Evolutionary conservation across 1,284 basidiomycete species (phyloP), one percentile per base, ranked within the genome.

Genomic region (Chalciporus piperatoides): DNA sequence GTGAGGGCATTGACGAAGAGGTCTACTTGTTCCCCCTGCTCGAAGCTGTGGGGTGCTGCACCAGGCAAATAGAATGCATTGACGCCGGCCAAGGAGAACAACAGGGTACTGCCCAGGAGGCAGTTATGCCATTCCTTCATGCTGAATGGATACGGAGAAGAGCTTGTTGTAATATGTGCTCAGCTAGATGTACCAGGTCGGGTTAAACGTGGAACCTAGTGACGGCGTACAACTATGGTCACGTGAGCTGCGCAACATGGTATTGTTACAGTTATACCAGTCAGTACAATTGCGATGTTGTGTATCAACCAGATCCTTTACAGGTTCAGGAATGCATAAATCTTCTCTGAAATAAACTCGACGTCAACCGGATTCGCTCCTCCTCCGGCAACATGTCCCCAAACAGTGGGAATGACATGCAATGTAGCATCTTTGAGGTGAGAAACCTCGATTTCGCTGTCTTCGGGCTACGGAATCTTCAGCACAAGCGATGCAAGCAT

Each of bases 1-100:
- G 91, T 92, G 52, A 95, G 74, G 1, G 90, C 85, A 68, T 95
- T 95, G 61, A 94, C 89, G 62, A 82, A 84, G 28, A 93, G 75
- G 51, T 86, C 80, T 41, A 94, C 89, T 52, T 73, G 70, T 54
- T 94, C 90, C 46, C 84, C 84, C 47, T 66, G 55, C 14, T 67
- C 65, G 67, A 91, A 95, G 69, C 91, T 84, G 62, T 79, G 83
- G 1, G 92, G 92, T 12, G 92, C 91, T 36, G 90, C 80, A 12
- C 83, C 83, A 17, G 83, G 83, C n/a, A 86, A 71, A 64, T 86
- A 86, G 72, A 86, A 86, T 21, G 81, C 81, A 48, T 68, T 54
- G 15, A 69, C 67, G 40, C 51, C 32, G 23, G 35, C 42, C 11
- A 46, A 46, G 1, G 45, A 53, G n/a, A 67, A 52, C 0, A 68